Evolutionary conservation across 176 grass and related monocot species (phyloP), one percentile per base, ranked within the genome.

Genomic region (Eleusine coracana): DNA sequence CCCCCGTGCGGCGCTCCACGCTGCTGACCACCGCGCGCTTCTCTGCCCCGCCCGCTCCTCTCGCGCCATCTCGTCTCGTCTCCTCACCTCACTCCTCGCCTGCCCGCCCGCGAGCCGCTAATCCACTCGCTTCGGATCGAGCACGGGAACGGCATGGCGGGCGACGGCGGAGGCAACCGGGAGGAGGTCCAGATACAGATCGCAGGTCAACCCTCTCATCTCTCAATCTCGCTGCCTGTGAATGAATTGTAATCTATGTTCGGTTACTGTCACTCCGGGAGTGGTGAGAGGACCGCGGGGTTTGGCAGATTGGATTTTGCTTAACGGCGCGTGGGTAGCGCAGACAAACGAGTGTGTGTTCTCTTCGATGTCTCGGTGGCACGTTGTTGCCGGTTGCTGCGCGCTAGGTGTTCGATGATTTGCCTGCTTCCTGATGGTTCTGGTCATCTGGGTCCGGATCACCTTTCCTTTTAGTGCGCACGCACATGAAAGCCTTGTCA

Each of bases 141-240:
- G 83, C 79, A 41, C 29, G 12, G 39, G 67, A 65, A 27, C 29
- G 67, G 12, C 79, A 90, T 90, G 88, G 79, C 88, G 46, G 73
- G 73, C 59, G 66, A 82, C 16, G 55, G 80, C 25, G 69, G 62
- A 6, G 20, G 60, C 23, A 34, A 1, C 59, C 14, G 4, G 84
- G 84, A 86, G 0, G 79, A 79, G 18, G 68, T 86, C 50, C 80
- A 70, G 68, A 83, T 90, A 78, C 74, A 86, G 66, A 86, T 90
- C 84, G 61, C 79, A 86, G 88, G 88, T 86, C 80, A 41, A 20
- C 71, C 34, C 16, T 12, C 45, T 36, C 64, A 0, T 42, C 21
- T 68, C 25, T n/a, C 25, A 3, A 2, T 54, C 21, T 56, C 25
- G n/a, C 25, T 7, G n/a, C 14, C 3, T 29, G 6, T 9, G 10